phyloP scores from a whole-genome alignment of 352 stramenopile genomes.

The Phytophthora hibernalis region DNA sequence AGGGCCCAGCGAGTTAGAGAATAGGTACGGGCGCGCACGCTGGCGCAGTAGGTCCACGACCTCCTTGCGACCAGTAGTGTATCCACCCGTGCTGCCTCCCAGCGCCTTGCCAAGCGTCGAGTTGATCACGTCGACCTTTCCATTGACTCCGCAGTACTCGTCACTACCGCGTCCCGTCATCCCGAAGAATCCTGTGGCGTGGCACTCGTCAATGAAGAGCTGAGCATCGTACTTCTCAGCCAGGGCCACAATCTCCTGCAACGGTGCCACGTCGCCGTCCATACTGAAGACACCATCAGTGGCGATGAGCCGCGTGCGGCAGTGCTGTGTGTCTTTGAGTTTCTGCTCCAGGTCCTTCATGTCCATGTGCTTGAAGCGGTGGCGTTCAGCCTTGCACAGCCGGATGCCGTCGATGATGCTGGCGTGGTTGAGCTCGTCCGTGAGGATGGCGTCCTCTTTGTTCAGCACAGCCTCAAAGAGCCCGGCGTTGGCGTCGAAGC shows the following conservation, averaged over 20 bases:
- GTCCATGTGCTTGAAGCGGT: slow-evolving; percentile 95
- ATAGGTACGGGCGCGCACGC: slow-evolving; percentile 92
- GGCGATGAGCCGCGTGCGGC: slow-evolving; percentile 90
- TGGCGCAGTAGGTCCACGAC: slow-evolving; percentile 94
- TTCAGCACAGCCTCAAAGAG: slow-evolving; percentile 92
- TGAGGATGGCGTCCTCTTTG: slow-evolving; percentile 93
- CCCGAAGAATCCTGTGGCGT: slow-evolving; percentile 95
- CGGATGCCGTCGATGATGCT: slow-evolving; percentile 96
- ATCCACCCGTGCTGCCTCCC: slow-evolving; percentile 92
- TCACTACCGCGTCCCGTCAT: slow-evolving; percentile 91
- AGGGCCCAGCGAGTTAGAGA: slow-evolving; percentile 94
- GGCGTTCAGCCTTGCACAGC: slow-evolving; percentile 93
- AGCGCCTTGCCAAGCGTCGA: slow-evolving; percentile 95
- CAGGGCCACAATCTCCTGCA: slow-evolving; percentile 91
- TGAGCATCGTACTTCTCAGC: slow-evolving; percentile 94
- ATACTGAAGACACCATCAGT: slow-evolving; percentile 97
- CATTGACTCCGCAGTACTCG: slow-evolving; percentile 91
- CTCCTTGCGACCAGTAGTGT: slow-evolving; percentile 91
- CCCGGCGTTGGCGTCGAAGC: slow-evolving; percentile 95
- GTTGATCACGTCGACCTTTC: slow-evolving; percentile 94
- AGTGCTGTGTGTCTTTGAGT: slow-evolving; percentile 91
- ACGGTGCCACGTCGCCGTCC: slow-evolving; percentile 93
- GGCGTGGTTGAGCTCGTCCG: slow-evolving; percentile 94
- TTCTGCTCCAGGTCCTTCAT: slow-evolving; percentile 92
- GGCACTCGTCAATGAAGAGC: slow-evolving; percentile 95